Evolutionary conservation across 345 rosid species (phyloP).

Genomic region (thale cress (Arabidopsis thaliana)): DNA sequence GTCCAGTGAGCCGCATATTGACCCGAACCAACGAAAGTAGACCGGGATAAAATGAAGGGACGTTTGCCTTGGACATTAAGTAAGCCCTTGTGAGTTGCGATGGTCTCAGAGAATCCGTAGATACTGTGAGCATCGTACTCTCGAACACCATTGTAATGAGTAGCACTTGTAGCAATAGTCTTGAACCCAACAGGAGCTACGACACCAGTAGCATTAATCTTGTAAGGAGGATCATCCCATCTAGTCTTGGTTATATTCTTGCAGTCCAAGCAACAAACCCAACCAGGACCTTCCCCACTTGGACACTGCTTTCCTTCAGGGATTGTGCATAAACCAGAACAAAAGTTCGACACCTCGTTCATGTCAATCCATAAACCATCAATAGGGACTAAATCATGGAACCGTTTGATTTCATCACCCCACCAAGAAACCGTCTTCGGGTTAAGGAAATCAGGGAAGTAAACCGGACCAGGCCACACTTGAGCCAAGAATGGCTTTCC

Average conservation of each 20-base stretch:
- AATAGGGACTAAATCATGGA: constrained; percentile 87
- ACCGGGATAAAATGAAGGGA: constrained; percentile 84
- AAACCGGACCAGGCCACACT: constrained; percentile 97
- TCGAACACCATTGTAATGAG: constrained; percentile 83
- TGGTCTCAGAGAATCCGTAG: constrained; percentile 85
- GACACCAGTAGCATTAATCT: constrained; percentile 86
- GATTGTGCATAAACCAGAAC: constrained; percentile 74
- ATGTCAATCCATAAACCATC: constrained; percentile 97
- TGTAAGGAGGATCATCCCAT: constrained; percentile 98
- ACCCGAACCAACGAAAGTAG: constrained; percentile 93
- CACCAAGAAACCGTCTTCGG: constrained; percentile 92
- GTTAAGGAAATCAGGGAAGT: constrained; percentile 97
- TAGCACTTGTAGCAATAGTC: constrained; percentile 95
- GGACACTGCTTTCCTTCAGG: constrained; percentile 77
- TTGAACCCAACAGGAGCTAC: constrained; percentile 80
- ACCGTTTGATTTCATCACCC: constrained; percentile 87
- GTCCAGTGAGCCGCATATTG: constrained; percentile 97
- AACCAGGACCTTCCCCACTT: constrained; percentile 85
- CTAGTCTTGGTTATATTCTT: constrained; percentile 82
- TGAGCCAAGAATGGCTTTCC: constrained; percentile 91
- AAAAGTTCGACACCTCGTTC: constrained; percentile 96
- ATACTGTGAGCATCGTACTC: constrained; percentile 95
- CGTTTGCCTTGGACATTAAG: constrained; percentile 73
- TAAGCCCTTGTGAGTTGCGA: constrained; percentile 91
- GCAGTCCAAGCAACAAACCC: constrained; percentile 97